Conservation (phyloP, 768 basidiomycete genomes). For the Auricularia heimuer region DNA sequence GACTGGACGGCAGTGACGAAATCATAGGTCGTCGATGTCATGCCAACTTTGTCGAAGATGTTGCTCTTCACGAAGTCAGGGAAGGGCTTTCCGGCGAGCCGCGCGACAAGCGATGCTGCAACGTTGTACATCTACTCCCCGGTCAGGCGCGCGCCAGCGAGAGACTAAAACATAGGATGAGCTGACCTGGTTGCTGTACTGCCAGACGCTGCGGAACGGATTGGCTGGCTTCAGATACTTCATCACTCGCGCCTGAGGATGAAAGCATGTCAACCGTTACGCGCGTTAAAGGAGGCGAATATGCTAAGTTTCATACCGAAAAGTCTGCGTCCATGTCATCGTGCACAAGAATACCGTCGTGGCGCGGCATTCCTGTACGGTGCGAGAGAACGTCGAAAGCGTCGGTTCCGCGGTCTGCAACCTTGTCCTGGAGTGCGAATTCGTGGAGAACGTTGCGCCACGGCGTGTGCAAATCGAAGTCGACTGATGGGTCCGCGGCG, state of each 20-base stretch:
- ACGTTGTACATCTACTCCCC: not conserved
- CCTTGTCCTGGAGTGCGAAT: not conserved
- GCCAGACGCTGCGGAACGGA: not conserved
- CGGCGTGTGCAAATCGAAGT: not conserved
- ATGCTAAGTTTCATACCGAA: not conserved
- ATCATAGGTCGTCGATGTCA: not conserved
- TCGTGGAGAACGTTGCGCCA: not conserved
- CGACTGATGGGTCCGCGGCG: not conserved
- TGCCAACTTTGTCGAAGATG: not conserved
- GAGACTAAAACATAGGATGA: not conserved
- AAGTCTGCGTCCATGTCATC: not conserved
- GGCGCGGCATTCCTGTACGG: not conserved
- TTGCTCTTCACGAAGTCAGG: not conserved
- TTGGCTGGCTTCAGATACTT: not conserved
- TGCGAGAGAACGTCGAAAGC: not conserved
- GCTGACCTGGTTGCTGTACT: not conserved
- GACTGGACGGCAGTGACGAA: not conserved
- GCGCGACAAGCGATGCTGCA: not conserved
- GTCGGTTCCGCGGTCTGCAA: not conserved
- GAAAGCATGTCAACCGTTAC: not conserved
- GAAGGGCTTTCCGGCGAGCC: not conserved
- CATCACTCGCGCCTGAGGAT: not conserved
- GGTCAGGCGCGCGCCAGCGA: not conserved
- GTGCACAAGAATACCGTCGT: not conserved
- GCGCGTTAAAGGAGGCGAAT: not conserved